Evolutionary conservation across 768 basidiomycete genomes (phyloP), one percentile per base, ranked within the genome.

Genomic region (Serpula lacrymans): DNA sequence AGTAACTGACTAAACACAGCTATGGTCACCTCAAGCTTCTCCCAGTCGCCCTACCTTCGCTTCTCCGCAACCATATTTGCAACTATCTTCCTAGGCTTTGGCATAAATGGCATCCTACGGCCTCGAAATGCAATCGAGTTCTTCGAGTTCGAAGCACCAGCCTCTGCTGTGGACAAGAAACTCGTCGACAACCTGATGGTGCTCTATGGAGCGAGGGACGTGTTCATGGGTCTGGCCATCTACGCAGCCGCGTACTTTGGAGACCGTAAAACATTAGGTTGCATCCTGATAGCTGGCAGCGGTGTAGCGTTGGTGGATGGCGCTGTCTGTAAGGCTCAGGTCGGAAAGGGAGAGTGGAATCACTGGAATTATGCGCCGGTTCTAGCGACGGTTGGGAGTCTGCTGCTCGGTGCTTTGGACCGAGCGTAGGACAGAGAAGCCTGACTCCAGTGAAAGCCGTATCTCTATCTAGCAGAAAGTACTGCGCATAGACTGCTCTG

Each of bases 171-270:
- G 13, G 42, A 43, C 25, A 1, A 42, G 18, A 38, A 43, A 16
- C 14, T 43, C 14, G 46, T 47, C 36, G 46, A 47, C 35, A 33
- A 42, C 36, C 46, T 47, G 21, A 42, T 47, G 45, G 41, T 33
- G 6, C 20, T 43, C 26, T 47, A 47, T 24, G 45, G 45, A 23
- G 45, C 27, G 14, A 35, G 45, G 29, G 45, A 47, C 45, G 38
- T 47, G 18, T 47, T 47, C 34, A 47, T 47, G 45, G 45, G 45
- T 34, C 20, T 47, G 13, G 45, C 45, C 13, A 47, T 47, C 18
- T 39, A 43, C 37, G 18, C 42, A 20, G 42, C 30, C 5, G 42
- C 46, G 14, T 47, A 32, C 35, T 43, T 34, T 30, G 37, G 42
- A 22, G 37, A 39, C 46, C 46, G 41, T 25, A 47, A 43, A 37